Evolutionary conservation across 148 eudicot genomes (phyloP), one percentile per base, ranked within the genome.

Genomic region (Fagopyrum homotropicum): DNA sequence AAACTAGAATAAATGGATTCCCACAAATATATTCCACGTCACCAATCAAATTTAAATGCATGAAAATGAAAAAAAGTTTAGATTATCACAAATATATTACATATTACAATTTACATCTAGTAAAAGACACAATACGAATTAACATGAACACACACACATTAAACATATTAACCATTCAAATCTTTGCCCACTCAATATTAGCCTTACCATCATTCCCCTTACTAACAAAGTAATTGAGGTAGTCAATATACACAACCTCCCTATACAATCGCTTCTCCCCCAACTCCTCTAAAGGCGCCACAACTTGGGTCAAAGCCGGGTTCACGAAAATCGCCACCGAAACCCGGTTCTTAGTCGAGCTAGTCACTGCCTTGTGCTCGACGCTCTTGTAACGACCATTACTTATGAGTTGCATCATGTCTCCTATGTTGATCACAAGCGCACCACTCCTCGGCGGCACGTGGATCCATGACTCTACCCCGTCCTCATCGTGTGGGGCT

Each of bases 131-230:
- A 35, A 35, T 0, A 47, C 10, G 4, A 0, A 47, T 47, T 47
- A 47, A 6, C 4, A 47, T 47, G 50, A 47, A 47, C 50, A 52
- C 56, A 15, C 56, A 52, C 3, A 12, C 17, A 12, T 52, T 52
- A 12, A 10, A 52, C 4, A 4, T 11, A 51, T 5, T 47, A 47
- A 9, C 50, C 50, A 47, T 2, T 69, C 51, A 71, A 5, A 71
- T 71, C 16, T 44, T 46, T 16, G 52, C 51, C 73, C 73, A 71
- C 52, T 71, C 51, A 71, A 71, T 71, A 6, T 51, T 15, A 1
- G 50, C 51, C 73, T 81, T 81, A 5, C 83, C 83, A 17, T 81
- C 83, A 69, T 73, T 80, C 6, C 74, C 77, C 71, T 81, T 77
- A 4, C 77, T 55, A 46, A 73, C 73, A 45, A 73, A 81, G 70